phyloP scores from a whole-genome alignment of 306 rosid species.

The Vigna angularis region DNA sequence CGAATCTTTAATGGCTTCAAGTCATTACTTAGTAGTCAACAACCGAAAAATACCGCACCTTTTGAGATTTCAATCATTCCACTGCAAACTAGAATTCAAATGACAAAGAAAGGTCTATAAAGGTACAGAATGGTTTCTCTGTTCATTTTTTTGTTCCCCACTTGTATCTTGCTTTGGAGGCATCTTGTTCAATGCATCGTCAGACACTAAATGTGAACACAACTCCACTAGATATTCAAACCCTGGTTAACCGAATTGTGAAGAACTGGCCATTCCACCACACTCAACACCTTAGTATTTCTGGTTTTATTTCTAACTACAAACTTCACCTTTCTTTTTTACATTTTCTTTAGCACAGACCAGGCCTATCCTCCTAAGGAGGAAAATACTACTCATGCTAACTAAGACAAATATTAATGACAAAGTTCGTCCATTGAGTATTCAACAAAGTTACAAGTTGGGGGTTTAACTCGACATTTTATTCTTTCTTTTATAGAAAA shows the following conservation, averaged over 20 bases:
- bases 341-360: too few relatives aligned
- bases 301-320: not conserved
- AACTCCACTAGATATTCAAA: not conserved
- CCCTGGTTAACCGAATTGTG: not conserved
- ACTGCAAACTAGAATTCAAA: slow-evolving; percentile 7
- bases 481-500: not conserved
- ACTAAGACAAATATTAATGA: not conserved
- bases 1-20: not conserved
- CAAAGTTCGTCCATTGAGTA: not conserved
- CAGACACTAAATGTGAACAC: not conserved
- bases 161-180: not conserved
- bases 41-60: not conserved
- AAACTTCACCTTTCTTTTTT: not conserved
- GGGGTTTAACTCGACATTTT: not conserved
- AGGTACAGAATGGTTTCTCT: not conserved
- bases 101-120: not conserved
- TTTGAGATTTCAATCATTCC: slow-evolving; percentile 7
- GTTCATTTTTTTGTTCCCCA: too few relatives aligned
- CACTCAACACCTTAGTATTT: not conserved
- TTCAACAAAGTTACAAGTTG: not conserved
- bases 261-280: not conserved
- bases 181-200: not conserved
- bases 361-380: not conserved
- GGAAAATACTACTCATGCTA: not conserved
- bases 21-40: slow-evolving; percentile 3